phyloP scores from a whole-genome alignment of 2,329 filamentous ascomycete genomes.

The Aureobasidium sp. region DNA sequence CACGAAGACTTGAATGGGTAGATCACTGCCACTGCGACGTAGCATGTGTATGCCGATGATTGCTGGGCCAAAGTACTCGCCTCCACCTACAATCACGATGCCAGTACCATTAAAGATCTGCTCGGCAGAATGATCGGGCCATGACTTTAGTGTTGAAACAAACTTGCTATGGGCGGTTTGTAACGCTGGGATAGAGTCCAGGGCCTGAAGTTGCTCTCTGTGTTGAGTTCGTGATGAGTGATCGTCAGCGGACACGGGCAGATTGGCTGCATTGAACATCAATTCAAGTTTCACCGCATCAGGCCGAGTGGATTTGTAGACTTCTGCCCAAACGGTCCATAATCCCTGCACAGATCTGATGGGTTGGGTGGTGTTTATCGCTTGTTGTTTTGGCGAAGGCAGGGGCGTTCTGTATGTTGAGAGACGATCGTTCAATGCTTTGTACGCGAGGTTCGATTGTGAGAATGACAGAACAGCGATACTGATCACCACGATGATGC shows the following conservation, averaged over 20 bases:
- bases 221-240: background rate
- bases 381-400: background rate
- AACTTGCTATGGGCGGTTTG: constrained; percentile 13
- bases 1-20: constrained; percentile 40
- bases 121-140: background rate
- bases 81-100: constrained; percentile 33
- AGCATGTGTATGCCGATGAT: constrained; percentile 39
- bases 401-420: background rate
- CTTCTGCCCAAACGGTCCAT: background rate
- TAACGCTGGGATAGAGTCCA: constrained; percentile 11
- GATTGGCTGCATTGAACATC: background rate
- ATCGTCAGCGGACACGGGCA: background rate
- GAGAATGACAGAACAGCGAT: background rate
- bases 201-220: background rate
- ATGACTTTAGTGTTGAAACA: background rate
- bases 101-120: constrained; percentile 19
- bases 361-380: background rate
- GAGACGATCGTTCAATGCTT: background rate
- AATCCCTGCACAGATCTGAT: background rate
- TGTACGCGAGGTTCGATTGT: background rate
- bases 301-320: background rate
- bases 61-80: constrained; percentile 34
- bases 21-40: constrained; percentile 31
- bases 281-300: background rate
- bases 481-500: background rate